Evolutionary conservation across 352 stramenopile genomes (phyloP).

Genomic region (Phytophthora cactorum): DNA sequence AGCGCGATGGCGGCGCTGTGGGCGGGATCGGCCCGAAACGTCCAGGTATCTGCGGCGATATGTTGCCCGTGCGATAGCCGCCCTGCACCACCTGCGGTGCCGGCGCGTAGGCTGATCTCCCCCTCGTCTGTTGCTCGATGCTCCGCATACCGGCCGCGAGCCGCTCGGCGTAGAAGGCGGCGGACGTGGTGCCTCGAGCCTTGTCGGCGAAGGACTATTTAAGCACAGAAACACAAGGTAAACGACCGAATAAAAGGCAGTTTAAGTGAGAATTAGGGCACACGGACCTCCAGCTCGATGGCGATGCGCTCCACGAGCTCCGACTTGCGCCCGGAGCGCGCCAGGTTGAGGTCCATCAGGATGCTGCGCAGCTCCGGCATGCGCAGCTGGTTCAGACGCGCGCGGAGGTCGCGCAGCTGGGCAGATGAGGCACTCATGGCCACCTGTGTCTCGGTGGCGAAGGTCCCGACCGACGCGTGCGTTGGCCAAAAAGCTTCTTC

Average conservation of each 20-base stretch:
- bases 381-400: conserved; percentile 60
- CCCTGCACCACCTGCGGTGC: conserved; percentile 2
- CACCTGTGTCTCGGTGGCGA: background rate
- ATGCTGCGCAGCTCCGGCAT: conserved; percentile 82
- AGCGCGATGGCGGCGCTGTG: conserved; percentile 19
- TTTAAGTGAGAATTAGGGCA: background rate
- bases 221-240: conserved; percentile 3
- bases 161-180: conserved; percentile 66
- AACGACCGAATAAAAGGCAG: background rate
- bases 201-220: conserved; percentile 57
- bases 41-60: conserved; percentile 1
- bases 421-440: conserved; percentile 31
- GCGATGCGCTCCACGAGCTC: conserved; percentile 84
- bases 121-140: conserved; percentile 57
- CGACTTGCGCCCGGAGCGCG: conserved; percentile 74
- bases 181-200: conserved; percentile 53
- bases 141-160: conserved; percentile 47
- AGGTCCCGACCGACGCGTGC: background rate
- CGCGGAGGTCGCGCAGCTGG: conserved; percentile 50
- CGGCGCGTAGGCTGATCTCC: conserved; percentile 8
- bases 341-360: conserved; percentile 69
- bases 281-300: conserved; percentile 57
- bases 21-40: conserved; percentile 16
- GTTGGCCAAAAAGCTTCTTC: conserved; percentile 24
- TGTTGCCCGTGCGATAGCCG: conserved; percentile 7